These are phyloP conservation scores for Xylaria sp. DNA, from an alignment of 2,329 filamentous ascomycete genomes.

Conservation along the genomic window DNA sequence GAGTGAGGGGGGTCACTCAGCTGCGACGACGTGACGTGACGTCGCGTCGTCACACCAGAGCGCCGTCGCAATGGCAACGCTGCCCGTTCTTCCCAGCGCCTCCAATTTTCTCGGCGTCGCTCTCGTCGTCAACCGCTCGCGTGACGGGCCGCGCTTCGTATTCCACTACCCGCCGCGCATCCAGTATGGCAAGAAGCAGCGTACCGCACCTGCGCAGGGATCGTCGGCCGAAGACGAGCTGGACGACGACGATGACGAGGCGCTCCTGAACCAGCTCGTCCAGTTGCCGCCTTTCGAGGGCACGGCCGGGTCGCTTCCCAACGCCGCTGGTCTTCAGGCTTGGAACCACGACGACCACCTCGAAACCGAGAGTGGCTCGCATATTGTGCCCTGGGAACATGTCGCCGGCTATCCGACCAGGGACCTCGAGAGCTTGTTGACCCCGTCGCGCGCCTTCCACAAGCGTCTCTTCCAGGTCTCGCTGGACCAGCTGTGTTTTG, in stretches of 20 bases:
- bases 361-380: slow-evolving; percentile 65
- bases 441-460: slow-evolving; percentile 79
- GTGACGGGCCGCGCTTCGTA: slow-evolving; percentile 82
- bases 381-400: slow-evolving; percentile 75
- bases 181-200: slow-evolving; percentile 53
- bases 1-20: background rate
- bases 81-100: slow-evolving; percentile 61
- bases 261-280: slow-evolving; percentile 59
- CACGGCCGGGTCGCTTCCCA: slow-evolving; percentile 48
- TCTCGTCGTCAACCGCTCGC: slow-evolving; percentile 77
- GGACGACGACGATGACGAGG: slow-evolving; percentile 60
- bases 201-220: slow-evolving; percentile 45
- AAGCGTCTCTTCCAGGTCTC: slow-evolving; percentile 85
- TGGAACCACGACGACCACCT: slow-evolving; percentile 67
- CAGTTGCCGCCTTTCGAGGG: slow-evolving; percentile 51
- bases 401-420: slow-evolving; percentile 79
- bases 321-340: slow-evolving; percentile 55
- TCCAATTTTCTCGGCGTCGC: slow-evolving; percentile 76
- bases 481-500: slow-evolving; percentile 80
- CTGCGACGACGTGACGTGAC: background rate
- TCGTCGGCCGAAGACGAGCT: slow-evolving; percentile 43
- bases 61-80: slow-evolving; percentile 56
- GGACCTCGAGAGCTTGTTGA: slow-evolving; percentile 82
- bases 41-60: no score
- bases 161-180: slow-evolving; percentile 85